Conservation (phyloP, 2,329 filamentous ascomycete species). For the Bimuria novae-zelandiae region DNA sequence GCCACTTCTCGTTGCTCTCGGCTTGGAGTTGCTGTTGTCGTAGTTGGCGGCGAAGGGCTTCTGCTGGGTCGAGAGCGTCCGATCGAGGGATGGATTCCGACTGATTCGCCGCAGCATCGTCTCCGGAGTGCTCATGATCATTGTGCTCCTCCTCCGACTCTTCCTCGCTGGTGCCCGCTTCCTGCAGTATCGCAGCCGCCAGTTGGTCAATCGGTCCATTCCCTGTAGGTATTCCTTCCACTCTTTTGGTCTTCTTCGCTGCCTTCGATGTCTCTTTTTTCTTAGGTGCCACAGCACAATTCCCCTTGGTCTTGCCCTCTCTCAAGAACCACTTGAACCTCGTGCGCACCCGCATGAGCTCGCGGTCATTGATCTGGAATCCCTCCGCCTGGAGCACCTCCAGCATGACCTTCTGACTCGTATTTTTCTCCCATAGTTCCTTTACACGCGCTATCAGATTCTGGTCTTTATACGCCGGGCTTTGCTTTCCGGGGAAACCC, state of each 20-base stretch:
- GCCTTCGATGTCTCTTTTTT: constrained; percentile 11
- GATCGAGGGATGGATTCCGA: constrained; percentile 10
- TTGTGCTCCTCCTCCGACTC: constrained; percentile 9
- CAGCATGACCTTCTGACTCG: constrained; percentile 74
- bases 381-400: constrained; percentile 71
- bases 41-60: constrained; percentile 32
- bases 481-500: constrained; percentile 77
- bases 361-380: constrained; percentile 71
- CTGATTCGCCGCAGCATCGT: neutral
- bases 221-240: constrained; percentile 17
- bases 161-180: constrained; percentile 21
- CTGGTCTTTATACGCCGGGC: constrained; percentile 71
- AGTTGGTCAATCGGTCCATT: constrained; percentile 33
- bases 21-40: constrained; percentile 53
- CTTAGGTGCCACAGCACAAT: too few species aligned
- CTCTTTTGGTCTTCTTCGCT: constrained; percentile 15
- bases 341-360: constrained; percentile 70
- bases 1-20: constrained; percentile 66
- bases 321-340: constrained; percentile 72
- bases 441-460: constrained; percentile 70
- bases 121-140: neutral
- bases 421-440: constrained; percentile 78
- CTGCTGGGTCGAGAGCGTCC: constrained; percentile 25
- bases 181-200: constrained; percentile 33
- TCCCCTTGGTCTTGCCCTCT: constrained; percentile 23